Conservation (phyloP, 176 grass and related monocot species). For the Metroxylon sagu region DNA sequence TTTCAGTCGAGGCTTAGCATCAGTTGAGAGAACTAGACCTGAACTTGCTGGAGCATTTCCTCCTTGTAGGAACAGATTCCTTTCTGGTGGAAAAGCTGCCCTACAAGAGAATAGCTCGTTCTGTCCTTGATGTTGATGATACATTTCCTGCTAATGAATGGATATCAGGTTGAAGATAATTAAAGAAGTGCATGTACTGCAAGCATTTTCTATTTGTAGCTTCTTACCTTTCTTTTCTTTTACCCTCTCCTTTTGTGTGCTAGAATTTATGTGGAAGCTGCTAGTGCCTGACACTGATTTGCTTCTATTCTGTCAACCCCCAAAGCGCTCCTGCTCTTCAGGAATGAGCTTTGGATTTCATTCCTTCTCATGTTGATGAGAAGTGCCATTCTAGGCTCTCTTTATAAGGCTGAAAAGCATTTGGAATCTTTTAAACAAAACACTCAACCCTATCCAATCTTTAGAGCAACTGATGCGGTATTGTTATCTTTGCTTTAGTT, state of each 20-base stretch:
- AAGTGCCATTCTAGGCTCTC: slow-evolving; percentile 30
- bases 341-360: slow-evolving; percentile 26
- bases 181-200: not conserved
- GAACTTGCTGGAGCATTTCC: slow-evolving; percentile 69
- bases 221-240: slow-evolving; percentile 7
- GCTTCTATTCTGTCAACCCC: not conserved
- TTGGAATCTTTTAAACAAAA: slow-evolving; percentile 42
- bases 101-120: slow-evolving; percentile 61
- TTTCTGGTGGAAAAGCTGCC: slow-evolving; percentile 54
- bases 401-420: slow-evolving; percentile 80
- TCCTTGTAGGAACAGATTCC: slow-evolving; percentile 71
- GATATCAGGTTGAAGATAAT: slow-evolving; percentile 16
- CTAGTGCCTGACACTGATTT: slow-evolving; percentile 6
- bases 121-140: slow-evolving; percentile 69
- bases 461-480: slow-evolving; percentile 47
- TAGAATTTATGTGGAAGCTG: slow-evolving; percentile 12
- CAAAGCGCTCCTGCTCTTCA: slow-evolving; percentile 13
- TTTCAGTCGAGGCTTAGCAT: slow-evolving; percentile 94
- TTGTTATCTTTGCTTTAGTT: slow-evolving; percentile 21
- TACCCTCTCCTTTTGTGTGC: not conserved
- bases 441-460: slow-evolving; percentile 36
- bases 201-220: no score
- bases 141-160: slow-evolving; percentile 49
- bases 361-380: slow-evolving; percentile 68
- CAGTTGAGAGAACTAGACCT: slow-evolving; percentile 88